These are phyloP conservation scores for Striga asiatica DNA, from an alignment of 257 asterid species.

Conservation along the genomic window DNA sequence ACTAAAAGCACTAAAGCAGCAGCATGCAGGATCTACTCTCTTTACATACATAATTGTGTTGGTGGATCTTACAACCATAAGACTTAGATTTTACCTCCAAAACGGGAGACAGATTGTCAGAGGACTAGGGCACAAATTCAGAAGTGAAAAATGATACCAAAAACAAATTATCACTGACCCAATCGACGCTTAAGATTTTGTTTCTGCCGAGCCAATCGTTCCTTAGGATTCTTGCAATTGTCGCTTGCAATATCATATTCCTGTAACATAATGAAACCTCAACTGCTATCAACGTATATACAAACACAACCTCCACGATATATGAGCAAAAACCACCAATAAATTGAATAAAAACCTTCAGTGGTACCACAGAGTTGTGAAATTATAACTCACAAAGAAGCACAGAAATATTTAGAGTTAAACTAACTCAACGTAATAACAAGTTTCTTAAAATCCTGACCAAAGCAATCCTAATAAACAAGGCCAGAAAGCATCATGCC, in stretches of 20 bases:
- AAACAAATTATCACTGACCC: constrained; percentile 44
- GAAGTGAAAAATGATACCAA: constrained; percentile 4
- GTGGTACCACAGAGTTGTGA: background rate
- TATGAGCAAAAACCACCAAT: constrained; percentile 7
- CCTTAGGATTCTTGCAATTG: constrained; percentile 71
- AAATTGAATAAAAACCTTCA: background rate
- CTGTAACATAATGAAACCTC: constrained; percentile 33
- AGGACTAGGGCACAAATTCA: background rate
- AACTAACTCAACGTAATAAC: background rate
- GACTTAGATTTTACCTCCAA: background rate
- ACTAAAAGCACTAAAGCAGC: constrained; percentile 3
- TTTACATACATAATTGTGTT: background rate
- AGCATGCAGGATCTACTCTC: constrained; percentile 2
- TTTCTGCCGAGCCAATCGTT: constrained; percentile 85
- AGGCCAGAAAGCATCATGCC: background rate
- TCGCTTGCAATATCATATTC: constrained; percentile 85
- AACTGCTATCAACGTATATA: constrained; percentile 9
- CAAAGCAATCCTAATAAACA: background rate
- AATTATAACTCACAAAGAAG: background rate
- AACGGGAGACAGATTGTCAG: background rate
- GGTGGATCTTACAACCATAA: constrained; percentile 8
- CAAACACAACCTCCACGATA: constrained; percentile 7
- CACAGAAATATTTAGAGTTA: background rate
- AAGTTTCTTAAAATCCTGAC: background rate
- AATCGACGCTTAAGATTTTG: constrained; percentile 84